Conservation (phyloP, 345 rosid genomes). For the Streptanthus diversifolius region DNA sequence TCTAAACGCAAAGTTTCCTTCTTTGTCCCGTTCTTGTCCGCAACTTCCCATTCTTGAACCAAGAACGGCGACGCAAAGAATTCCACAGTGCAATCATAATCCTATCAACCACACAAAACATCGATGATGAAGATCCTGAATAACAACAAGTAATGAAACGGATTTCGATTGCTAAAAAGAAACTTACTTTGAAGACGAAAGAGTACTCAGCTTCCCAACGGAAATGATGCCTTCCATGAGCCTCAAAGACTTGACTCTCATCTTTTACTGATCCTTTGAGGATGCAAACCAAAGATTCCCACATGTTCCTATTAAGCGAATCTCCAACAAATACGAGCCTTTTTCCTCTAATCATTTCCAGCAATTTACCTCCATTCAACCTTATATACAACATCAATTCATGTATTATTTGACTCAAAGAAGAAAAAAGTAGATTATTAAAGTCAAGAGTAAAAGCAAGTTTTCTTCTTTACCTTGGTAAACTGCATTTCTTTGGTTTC, state of each 20-base stretch:
- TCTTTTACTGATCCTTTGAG: conserved; percentile 63
- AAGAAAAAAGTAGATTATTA: background rate
- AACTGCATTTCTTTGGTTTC: conserved; percentile 78
- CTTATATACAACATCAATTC: conserved; percentile 32
- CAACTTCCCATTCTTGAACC: conserved; percentile 86
- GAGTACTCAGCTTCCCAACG: conserved; percentile 86
- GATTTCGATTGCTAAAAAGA: background rate
- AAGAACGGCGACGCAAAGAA: conserved; percentile 90
- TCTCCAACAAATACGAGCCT: conserved; percentile 90
- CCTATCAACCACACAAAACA: conserved; percentile 43
- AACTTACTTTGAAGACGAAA: conserved; percentile 71
- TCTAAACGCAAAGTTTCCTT: conserved; percentile 94
- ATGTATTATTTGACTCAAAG: background rate
- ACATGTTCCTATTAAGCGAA: conserved; percentile 91
- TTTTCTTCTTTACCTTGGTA: conserved; percentile 57
- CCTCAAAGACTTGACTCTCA: conserved; percentile 68
- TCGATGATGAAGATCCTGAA: background rate
- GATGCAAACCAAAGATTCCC: conserved; percentile 94
- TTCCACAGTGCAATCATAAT: conserved; percentile 66
- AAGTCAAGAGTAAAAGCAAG: background rate
- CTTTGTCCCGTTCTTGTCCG: conserved; percentile 49
- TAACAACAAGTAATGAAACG: background rate
- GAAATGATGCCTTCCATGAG: conserved; percentile 63
- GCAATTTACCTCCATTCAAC: conserved; percentile 58
- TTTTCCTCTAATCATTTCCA: conserved; percentile 78